These are phyloP conservation scores for Colletotrichum falcatum DNA, from an alignment of 2,329 filamentous ascomycete species.

Conservation along the genomic window DNA sequence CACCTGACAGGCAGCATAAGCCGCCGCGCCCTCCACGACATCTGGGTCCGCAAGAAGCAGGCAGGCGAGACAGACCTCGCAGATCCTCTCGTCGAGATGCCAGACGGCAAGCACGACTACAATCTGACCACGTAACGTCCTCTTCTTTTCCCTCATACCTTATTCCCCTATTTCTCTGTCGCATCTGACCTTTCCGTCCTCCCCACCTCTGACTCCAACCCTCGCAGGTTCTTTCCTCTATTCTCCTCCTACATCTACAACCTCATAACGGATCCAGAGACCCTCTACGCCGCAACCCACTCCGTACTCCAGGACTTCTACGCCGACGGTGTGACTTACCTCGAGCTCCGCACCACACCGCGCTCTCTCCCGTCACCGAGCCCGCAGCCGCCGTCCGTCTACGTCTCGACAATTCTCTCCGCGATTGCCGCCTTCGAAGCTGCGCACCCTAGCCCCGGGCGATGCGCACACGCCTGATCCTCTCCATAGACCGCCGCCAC, in stretches of 20 bases:
- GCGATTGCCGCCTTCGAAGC: constrained; percentile 67
- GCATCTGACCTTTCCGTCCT: background rate
- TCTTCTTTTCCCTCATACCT: constrained; percentile 23
- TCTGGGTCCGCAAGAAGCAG: constrained; percentile 74
- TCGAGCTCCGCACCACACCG: constrained; percentile 85
- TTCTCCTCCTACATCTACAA: constrained; percentile 85
- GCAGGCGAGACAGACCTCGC: constrained; percentile 66
- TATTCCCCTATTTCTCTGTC: constrained; percentile 6
- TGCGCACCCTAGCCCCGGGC: constrained; percentile 44
- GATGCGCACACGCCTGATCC: constrained; percentile 75
- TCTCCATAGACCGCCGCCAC: constrained; percentile 79
- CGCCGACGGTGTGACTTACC: constrained; percentile 78
- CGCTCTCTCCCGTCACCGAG: constrained; percentile 51
- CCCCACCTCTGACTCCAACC: background rate
- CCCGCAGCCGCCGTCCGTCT: constrained; percentile 62
- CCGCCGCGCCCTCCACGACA: constrained; percentile 76
- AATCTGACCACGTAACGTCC: constrained; percentile 73
- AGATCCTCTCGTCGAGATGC: constrained; percentile 78
- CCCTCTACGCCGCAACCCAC: constrained; percentile 71
- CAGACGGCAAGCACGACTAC: constrained; percentile 77
- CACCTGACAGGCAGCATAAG: constrained; percentile 85
- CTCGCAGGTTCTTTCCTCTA: constrained; percentile 77
- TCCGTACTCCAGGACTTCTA: constrained; percentile 76
- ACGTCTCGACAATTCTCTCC: constrained; percentile 74
- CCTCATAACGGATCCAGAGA: constrained; percentile 72